phyloP scores from a whole-genome alignment of 1,284 basidiomycete species.

The Taiwanofungus camphoratus region DNA sequence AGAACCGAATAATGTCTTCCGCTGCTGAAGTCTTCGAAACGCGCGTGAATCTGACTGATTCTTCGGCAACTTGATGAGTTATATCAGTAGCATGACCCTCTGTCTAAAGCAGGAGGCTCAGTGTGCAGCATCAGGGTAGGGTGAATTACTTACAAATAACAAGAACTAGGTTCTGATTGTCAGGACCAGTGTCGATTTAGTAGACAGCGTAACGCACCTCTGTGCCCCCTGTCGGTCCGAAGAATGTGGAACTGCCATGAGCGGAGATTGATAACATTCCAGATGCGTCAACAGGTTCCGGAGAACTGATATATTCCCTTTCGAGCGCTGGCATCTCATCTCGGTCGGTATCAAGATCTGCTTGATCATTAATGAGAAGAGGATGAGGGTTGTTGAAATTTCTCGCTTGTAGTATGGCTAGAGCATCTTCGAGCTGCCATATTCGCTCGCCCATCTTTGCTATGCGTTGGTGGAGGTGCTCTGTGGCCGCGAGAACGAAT shows the following conservation, averaged over 20 bases:
- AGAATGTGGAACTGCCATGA: conserved; percentile 56
- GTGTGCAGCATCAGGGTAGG: conserved; percentile 2
- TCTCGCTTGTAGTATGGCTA: conserved; percentile 42
- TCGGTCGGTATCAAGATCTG: conserved; percentile 36
- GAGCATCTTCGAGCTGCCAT: conserved; percentile 68
- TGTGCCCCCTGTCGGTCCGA: conserved; percentile 57
- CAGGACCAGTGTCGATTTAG: too few relatives aligned
- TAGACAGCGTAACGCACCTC: conserved; percentile 30
- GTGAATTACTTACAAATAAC: conserved; percentile 20
- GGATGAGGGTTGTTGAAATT: conserved; percentile 50
- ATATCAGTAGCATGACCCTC: conserved; percentile 19
- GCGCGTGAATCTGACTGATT: conserved; percentile 28
- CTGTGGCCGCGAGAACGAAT: conserved; percentile 74
- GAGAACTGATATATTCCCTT: conserved; percentile 5
- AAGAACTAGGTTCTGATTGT: too few relatives aligned
- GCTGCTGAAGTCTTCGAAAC: conserved; percentile 32
- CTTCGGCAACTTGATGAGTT: conserved; percentile 22
- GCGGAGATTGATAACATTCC: conserved; percentile 61
- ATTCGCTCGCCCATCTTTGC: conserved; percentile 69
- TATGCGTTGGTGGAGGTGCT: conserved; percentile 68
- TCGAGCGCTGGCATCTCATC: conserved; percentile 17
- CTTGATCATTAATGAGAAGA: conserved; percentile 49
- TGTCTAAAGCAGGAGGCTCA: conserved; percentile 14
- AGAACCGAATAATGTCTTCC: conserved; percentile 46
- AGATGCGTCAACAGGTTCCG: conserved; percentile 29